A percentile compares a stretch with the other conserved stretches of the same genome.
phyloP scores from a whole-genome alignment of 2,329 filamentous ascomycete genomes.

The Colletotrichum gloeosporioides region DNA sequence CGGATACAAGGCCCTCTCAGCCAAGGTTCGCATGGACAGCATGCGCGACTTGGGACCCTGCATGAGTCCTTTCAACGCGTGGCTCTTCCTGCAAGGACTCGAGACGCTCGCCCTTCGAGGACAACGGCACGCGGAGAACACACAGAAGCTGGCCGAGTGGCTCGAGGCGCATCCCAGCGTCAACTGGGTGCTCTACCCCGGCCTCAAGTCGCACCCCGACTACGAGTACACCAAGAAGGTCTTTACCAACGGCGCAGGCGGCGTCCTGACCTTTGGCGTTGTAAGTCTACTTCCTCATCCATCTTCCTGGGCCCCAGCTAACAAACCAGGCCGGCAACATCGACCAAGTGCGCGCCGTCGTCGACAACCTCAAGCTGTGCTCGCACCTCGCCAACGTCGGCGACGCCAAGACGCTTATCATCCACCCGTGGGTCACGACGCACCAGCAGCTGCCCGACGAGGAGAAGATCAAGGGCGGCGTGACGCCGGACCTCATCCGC shows the following conservation, averaged over 20 bases:
- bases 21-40: slow-evolving; percentile 73
- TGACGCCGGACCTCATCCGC: slow-evolving; percentile 49
- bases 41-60: slow-evolving; percentile 71
- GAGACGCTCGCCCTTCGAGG: slow-evolving; percentile 72
- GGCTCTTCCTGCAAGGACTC: slow-evolving; percentile 72
- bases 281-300: neutral
- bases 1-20: slow-evolving; percentile 67
- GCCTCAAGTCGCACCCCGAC: slow-evolving; percentile 67
- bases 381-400: slow-evolving; percentile 78
- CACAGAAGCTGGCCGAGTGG: slow-evolving; percentile 70
- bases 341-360: slow-evolving; percentile 51
- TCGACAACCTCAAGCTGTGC: slow-evolving; percentile 75
- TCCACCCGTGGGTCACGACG: slow-evolving; percentile 76
- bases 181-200: slow-evolving; percentile 75
- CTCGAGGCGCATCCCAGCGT: slow-evolving; percentile 71
- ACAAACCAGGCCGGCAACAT: slow-evolving; percentile 31
- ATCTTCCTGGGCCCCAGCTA: slow-evolving; percentile 39
- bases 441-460: slow-evolving; percentile 73
- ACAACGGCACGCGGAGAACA: slow-evolving; percentile 71
- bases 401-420: slow-evolving; percentile 74
- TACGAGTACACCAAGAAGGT: slow-evolving; percentile 73
- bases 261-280: slow-evolving; percentile 75
- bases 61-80: slow-evolving; percentile 75
- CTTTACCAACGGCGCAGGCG: slow-evolving; percentile 70
- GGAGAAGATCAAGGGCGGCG: slow-evolving; percentile 68